phyloP scores from a whole-genome alignment of 2,329 filamentous ascomycete genomes.

The Helotiales sp. region DNA sequence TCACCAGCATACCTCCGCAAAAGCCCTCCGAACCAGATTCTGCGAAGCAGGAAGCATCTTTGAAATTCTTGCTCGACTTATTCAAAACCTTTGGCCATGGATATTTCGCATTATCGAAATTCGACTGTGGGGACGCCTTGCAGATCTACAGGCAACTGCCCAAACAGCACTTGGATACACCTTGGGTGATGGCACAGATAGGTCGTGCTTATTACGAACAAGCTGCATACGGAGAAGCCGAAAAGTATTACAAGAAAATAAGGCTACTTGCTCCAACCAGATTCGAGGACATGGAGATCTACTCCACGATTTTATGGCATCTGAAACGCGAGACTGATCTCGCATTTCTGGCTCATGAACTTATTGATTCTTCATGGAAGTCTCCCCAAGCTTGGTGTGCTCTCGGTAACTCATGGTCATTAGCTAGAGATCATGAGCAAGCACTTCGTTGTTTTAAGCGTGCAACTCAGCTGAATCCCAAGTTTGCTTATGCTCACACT shows the following conservation, averaged over 20 bases:
- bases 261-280: slow-evolving; percentile 78
- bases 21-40: slow-evolving; percentile 48
- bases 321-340: slow-evolving; percentile 89
- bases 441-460: slow-evolving; percentile 93
- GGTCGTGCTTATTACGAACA: slow-evolving; percentile 92
- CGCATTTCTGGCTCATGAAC: slow-evolving; percentile 86
- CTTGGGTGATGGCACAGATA: slow-evolving; percentile 90
- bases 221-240: slow-evolving; percentile 80
- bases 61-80: slow-evolving; percentile 76
- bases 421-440: slow-evolving; percentile 90
- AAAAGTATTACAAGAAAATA: slow-evolving; percentile 80
- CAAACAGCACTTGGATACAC: slow-evolving; percentile 77
- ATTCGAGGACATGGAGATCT: slow-evolving; percentile 95
- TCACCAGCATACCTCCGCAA: slow-evolving; percentile 26
- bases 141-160: slow-evolving; percentile 72
- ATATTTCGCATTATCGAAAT: slow-evolving; percentile 76
- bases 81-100: slow-evolving; percentile 80
- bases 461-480: slow-evolving; percentile 85
- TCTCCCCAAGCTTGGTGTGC: slow-evolving; percentile 97
- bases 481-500: slow-evolving; percentile 94
- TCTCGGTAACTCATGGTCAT: slow-evolving; percentile 90
- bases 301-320: slow-evolving; percentile 99
- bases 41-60: slow-evolving; percentile 69
- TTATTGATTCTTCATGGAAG: slow-evolving; percentile 83
- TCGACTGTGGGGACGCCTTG: slow-evolving; percentile 75